Evolutionary conservation across 108 stramenopile genomes (phyloP).

Genomic region (Cyclotella baltica): DNA sequence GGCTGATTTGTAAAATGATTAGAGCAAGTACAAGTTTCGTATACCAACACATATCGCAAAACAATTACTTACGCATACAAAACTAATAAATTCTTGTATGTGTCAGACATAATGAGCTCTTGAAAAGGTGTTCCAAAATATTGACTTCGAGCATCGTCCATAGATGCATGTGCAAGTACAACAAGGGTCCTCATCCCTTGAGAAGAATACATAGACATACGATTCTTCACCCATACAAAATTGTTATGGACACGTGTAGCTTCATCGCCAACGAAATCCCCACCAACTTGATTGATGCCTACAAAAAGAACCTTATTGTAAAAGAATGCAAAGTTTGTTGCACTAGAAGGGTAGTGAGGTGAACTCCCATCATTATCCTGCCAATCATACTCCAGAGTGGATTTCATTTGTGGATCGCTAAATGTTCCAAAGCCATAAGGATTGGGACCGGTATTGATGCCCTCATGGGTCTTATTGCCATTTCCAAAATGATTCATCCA

Average conservation of each 20-base stretch:
- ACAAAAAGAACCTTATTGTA: constrained; percentile 19
- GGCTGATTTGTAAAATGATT: background rate
- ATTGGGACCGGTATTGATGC: constrained; percentile 16
- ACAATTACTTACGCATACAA: background rate
- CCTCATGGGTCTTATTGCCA: constrained; percentile 15
- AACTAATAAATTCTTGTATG: background rate
- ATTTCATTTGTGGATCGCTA: constrained; percentile 5
- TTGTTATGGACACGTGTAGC: background rate
- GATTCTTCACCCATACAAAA: background rate
- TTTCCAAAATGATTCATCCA: constrained; percentile 51
- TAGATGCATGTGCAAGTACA: background rate
- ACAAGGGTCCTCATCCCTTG: background rate
- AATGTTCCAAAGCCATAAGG: constrained; percentile 34
- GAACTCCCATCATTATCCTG: background rate
- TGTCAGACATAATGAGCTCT: background rate
- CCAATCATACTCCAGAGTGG: constrained; percentile 14
- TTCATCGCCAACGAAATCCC: background rate
- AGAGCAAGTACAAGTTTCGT: background rate
- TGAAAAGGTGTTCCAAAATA: background rate
- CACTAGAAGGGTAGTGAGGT: constrained; percentile 5
- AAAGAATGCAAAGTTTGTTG: constrained; percentile 39
- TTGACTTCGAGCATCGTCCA: background rate
- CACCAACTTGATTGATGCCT: constrained; percentile 17
- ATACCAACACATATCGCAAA: background rate
- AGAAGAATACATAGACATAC: background rate